A percentile compares a stretch with the other conserved stretches of the same genome.
Evolutionary conservation across 2,329 filamentous ascomycete species (phyloP).

Genomic region (Thelonectria rubi): DNA sequence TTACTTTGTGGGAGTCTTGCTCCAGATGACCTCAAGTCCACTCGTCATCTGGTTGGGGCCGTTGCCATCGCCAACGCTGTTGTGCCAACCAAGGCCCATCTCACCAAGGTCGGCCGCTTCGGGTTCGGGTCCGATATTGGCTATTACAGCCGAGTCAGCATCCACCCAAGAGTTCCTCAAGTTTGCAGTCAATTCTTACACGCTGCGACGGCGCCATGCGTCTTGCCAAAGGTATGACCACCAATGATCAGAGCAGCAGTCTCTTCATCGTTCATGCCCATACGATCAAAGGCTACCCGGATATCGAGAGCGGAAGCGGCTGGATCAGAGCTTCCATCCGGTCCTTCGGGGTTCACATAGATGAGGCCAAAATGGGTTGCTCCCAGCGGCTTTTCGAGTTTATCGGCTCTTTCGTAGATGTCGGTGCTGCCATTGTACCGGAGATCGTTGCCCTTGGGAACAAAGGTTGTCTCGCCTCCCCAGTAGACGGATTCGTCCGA

Average conservation of each 20-base stretch:
- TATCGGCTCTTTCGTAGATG: slow-evolving; percentile 10
- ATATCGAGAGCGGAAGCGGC: slow-evolving; percentile 75
- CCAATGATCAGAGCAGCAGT: slow-evolving; percentile 80
- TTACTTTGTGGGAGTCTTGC: slow-evolving; percentile 72
- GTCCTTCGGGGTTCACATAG: slow-evolving; percentile 83
- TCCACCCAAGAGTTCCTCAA: neutral
- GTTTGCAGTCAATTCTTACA: neutral
- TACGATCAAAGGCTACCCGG: slow-evolving; percentile 76
- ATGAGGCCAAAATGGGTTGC: slow-evolving; percentile 77
- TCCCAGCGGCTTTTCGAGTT: slow-evolving; percentile 72
- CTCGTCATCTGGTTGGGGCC: slow-evolving; percentile 79
- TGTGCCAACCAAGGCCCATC: slow-evolving; percentile 79
- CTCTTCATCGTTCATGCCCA: slow-evolving; percentile 86
- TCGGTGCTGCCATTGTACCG: slow-evolving; percentile 65
- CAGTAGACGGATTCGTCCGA: slow-evolving; percentile 80
- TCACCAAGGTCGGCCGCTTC: slow-evolving; percentile 69
- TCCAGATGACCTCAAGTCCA: slow-evolving; percentile 83
- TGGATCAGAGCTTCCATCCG: slow-evolving; percentile 76
- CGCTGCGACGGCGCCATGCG: slow-evolving; percentile 63
- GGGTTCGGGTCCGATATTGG: slow-evolving; percentile 73
- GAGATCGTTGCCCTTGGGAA: slow-evolving; percentile 67
- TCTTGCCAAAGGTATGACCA: slow-evolving; percentile 85
- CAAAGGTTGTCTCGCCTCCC: slow-evolving; percentile 76
- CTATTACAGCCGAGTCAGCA: slow-evolving; percentile 18
- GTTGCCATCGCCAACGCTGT: slow-evolving; percentile 70